A percentile compares a stretch with the other conserved stretches of the same genome.
Conservation (phyloP, 345 rosid genomes). For the Mallotus nudiflorus region DNA sequence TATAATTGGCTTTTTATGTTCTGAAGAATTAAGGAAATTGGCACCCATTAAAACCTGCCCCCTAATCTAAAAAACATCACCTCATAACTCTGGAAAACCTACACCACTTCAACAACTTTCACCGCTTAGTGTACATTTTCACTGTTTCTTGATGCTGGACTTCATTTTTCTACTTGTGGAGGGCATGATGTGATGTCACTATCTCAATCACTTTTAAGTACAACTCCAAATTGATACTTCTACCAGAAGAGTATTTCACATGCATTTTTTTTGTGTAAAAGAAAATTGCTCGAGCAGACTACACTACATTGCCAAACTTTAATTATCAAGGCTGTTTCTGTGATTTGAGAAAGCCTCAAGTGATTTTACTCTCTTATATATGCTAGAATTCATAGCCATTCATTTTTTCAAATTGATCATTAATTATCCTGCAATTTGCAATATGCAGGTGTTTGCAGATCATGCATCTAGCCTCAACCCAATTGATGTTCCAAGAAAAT, state of each 20-base stretch:
- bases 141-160: background rate
- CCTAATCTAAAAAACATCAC: background rate
- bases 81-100: background rate
- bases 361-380: background rate
- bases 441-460: conserved; percentile 82
- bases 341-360: background rate
- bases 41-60: background rate
- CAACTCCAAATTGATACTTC: background rate
- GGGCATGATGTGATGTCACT: background rate
- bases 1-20: background rate
- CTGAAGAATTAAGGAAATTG: background rate
- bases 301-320: background rate
- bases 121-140: background rate
- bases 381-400: background rate
- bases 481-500: conserved; percentile 68
- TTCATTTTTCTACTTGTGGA: background rate
- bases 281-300: background rate
- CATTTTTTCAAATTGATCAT: background rate
- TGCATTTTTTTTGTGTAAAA: background rate
- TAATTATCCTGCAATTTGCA: background rate
- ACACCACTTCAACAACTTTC: background rate
- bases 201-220: background rate
- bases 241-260: background rate
- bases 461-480: conserved; percentile 81
- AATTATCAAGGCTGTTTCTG: background rate